Conservation (phyloP, 2,329 filamentous ascomycete species). For the Stromatinia cepivora region DNA sequence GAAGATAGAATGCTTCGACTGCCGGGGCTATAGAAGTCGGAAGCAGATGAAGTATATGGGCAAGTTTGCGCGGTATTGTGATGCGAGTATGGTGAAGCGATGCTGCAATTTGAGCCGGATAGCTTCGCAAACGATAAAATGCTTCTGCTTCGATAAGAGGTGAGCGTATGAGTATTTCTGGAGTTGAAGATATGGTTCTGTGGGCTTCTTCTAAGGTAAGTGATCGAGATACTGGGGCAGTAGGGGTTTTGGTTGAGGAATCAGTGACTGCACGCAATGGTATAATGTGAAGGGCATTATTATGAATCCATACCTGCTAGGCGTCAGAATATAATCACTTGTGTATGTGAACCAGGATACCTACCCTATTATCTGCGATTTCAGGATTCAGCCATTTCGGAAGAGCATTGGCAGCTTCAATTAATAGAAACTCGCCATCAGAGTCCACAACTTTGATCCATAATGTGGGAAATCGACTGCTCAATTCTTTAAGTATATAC, state of each 20-base stretch:
- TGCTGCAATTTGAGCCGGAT: conserved; percentile 71
- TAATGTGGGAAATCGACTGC: conserved; percentile 66
- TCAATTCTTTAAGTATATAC: conserved; percentile 81
- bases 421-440: conserved; percentile 92
- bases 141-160: conserved; percentile 80
- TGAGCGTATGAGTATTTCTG: conserved; percentile 66
- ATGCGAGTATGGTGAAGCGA: conserved; percentile 76
- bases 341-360: conserved; percentile 24
- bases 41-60: conserved; percentile 72
- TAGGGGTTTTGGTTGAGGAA: conserved; percentile 43
- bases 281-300: conserved; percentile 74
- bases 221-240: conserved; percentile 42
- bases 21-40: conserved; percentile 79
- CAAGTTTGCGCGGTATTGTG: conserved; percentile 77
- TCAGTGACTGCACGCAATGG: conserved; percentile 49
- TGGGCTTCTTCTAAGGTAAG: conserved; percentile 67
- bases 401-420: conserved; percentile 86
- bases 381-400: conserved; percentile 92
- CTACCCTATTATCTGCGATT: conserved; percentile 74
- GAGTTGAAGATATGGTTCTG: conserved; percentile 55
- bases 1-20: conserved; percentile 87
- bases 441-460: conserved; percentile 85
- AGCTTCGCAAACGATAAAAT: conserved; percentile 83
- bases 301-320: conserved; percentile 75
- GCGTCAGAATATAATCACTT: conserved; percentile 25